Evolutionary conservation across 768 basidiomycete species (phyloP).

Genomic region (Macrolepiota dolichaula): DNA sequence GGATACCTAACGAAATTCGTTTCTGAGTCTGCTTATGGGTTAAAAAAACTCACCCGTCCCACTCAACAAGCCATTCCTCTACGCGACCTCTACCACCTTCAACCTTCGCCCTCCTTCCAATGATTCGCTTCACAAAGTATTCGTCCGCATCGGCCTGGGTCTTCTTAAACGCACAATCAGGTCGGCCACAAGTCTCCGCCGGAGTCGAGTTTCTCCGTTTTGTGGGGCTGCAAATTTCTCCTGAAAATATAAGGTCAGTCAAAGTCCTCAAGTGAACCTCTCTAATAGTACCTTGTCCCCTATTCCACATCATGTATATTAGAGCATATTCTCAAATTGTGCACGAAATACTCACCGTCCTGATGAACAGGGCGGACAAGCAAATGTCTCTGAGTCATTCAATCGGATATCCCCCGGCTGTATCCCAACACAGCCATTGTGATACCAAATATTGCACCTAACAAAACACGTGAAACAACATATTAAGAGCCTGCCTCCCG

Average conservation of each 20-base stretch:
- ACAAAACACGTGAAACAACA: not conserved
- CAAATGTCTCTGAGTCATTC: conserved; percentile 25
- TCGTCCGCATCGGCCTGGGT: not conserved
- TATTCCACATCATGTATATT: not conserved
- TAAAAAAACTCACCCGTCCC: conserved; percentile 30
- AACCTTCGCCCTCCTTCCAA: conserved; percentile 24
- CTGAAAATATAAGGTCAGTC: not conserved
- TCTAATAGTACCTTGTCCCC: not conserved
- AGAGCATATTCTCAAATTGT: not conserved
- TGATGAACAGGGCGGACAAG: conserved; percentile 37
- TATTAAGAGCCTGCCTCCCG: not conserved
- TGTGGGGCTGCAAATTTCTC: conserved; percentile 1
- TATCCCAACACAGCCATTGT: conserved; percentile 46
- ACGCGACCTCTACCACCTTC: conserved; percentile 16
- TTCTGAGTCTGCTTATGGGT: not conserved
- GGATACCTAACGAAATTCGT: conserved; percentile 23
- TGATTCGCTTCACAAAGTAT: conserved; percentile 30
- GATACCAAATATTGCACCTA: conserved; percentile 44
- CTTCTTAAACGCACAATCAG: conserved; percentile 22
- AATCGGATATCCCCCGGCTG: conserved; percentile 29
- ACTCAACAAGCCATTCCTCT: conserved; percentile 29
- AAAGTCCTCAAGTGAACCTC: not conserved
- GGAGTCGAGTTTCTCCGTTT: conserved; percentile 1
- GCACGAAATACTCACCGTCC: conserved; percentile 21
- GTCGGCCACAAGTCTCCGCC: conserved; percentile 19